phyloP scores from a whole-genome alignment of 352 stramenopile species.

The Globisporangium rhizosaccharum region DNA sequence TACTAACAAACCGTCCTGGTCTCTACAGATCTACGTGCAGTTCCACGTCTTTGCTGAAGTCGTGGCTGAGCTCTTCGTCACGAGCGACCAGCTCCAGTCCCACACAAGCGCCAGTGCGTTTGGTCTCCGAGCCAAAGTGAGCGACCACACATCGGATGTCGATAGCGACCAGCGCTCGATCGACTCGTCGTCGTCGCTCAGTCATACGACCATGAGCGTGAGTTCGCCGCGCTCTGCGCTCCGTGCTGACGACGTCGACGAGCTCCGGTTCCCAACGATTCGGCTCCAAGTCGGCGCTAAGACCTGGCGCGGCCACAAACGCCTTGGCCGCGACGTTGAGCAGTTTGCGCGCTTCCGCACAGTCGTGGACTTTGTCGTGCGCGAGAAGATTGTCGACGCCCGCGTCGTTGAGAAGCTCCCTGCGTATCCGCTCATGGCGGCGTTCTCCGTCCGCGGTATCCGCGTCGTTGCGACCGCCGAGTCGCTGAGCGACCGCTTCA shows the following conservation, averaged over 20 bases:
- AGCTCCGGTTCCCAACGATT: slow-evolving; percentile 48
- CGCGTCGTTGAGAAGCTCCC: slow-evolving; percentile 37
- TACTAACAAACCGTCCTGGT: neutral
- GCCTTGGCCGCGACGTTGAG: slow-evolving; percentile 44
- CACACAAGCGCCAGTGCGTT: neutral
- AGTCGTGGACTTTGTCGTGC: slow-evolving; percentile 44
- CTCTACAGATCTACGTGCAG: slow-evolving; percentile 62
- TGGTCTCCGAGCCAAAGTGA: slow-evolving; percentile 4
- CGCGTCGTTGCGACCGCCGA: slow-evolving; percentile 53
- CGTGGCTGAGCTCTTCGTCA: slow-evolving; percentile 62
- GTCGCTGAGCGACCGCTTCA: slow-evolving; percentile 28
- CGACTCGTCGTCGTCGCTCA: slow-evolving; percentile 20
- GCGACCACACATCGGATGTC: slow-evolving; percentile 21
- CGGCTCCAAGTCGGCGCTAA: slow-evolving; percentile 63
- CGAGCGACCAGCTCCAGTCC: slow-evolving; percentile 31
- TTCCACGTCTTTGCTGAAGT: slow-evolving; percentile 70
- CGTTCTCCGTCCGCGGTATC: slow-evolving; percentile 55
- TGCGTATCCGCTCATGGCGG: slow-evolving; percentile 45
- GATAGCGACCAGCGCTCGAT: slow-evolving; percentile 19
- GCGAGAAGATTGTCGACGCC: slow-evolving; percentile 25
- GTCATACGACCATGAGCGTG: too few species aligned
- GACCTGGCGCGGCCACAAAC: slow-evolving; percentile 64
- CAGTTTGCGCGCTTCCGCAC: slow-evolving; percentile 48
- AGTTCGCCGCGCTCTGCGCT: neutral
- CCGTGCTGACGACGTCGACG: slow-evolving; percentile 32